Percentiles rank a stretch among this genome's conserved stretches.
Evolutionary conservation across 2,329 filamentous ascomycete genomes (phyloP).

Genomic region (Colletotrichum gloeosporioides): DNA sequence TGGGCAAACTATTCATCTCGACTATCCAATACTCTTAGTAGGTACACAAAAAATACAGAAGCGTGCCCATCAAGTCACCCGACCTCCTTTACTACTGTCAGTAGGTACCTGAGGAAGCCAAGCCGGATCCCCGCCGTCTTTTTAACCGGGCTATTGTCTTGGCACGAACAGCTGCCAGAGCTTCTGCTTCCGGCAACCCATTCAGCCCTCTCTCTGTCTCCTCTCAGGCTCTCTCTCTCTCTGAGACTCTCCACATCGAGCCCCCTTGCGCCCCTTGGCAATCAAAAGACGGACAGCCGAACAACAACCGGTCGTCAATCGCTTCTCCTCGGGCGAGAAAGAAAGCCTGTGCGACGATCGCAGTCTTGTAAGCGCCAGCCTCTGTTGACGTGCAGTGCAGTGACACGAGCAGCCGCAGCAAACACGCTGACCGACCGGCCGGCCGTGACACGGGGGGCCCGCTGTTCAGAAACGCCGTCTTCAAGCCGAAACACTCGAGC

Average conservation of each 20-base stretch:
- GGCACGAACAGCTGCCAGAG: constrained; percentile 2
- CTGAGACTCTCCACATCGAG: constrained; percentile 3
- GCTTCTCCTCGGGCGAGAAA: neutral
- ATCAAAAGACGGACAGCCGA: neutral
- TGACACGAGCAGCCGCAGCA: neutral
- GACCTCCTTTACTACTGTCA: neutral
- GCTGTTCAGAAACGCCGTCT: constrained; percentile 5
- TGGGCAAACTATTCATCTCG: neutral
- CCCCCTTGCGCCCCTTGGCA: constrained; percentile 5
- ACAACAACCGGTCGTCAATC: neutral
- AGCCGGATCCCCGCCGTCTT: constrained; percentile 2
- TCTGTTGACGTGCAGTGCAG: neutral
- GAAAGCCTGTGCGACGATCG: neutral
- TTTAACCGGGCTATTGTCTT: neutral
- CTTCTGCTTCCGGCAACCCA: neutral
- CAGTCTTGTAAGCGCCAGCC: neutral
- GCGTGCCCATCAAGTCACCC: neutral
- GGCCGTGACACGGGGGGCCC: neutral
- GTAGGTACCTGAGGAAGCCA: neutral
- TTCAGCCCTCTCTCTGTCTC: neutral
- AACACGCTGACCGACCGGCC: neutral
- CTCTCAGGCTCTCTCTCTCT: neutral
- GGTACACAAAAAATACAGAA: neutral
- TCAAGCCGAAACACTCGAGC: constrained; percentile 5
- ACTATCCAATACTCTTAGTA: neutral